A percentile compares a stretch with the other conserved stretches of the same genome.
Evolutionary conservation across 1,284 basidiomycete species (phyloP).

Genomic region (Paramarasmius palmivorus): DNA sequence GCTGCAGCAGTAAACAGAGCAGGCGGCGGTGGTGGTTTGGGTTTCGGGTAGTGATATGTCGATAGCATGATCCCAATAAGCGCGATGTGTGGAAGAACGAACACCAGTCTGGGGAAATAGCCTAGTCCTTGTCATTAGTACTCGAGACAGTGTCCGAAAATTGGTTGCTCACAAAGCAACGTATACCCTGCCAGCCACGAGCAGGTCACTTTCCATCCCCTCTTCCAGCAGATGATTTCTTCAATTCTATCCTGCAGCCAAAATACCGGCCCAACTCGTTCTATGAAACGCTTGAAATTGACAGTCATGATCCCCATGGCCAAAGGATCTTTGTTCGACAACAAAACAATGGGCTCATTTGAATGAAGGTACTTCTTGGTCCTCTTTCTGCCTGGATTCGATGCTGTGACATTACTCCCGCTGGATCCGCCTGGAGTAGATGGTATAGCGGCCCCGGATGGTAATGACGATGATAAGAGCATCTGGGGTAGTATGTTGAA

Average conservation of each 20-base stretch:
- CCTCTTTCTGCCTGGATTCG: slow-evolving; percentile 22
- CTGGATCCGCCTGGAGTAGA: neutral
- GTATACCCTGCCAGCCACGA: slow-evolving; percentile 69
- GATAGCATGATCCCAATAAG: slow-evolving; percentile 58
- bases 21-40: slow-evolving; percentile 16
- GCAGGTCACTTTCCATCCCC: slow-evolving; percentile 63
- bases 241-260: slow-evolving; percentile 79
- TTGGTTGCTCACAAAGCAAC: slow-evolving; percentile 60
- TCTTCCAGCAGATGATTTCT: slow-evolving; percentile 73
- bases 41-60: slow-evolving; percentile 47
- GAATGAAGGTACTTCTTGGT: slow-evolving; percentile 14
- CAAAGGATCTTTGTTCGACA: slow-evolving; percentile 60
- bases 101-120: slow-evolving; percentile 62
- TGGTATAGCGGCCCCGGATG: slow-evolving; percentile 8
- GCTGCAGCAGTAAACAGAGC: slow-evolving; percentile 12
- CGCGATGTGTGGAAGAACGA: slow-evolving; percentile 62
- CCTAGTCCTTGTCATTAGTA: slow-evolving; percentile 37
- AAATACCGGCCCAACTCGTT: slow-evolving; percentile 66
- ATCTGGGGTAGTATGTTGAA: slow-evolving; percentile 15
- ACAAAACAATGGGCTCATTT: slow-evolving; percentile 25
- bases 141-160: neutral
- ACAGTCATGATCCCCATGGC: slow-evolving; percentile 70
- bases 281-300: slow-evolving; percentile 75
- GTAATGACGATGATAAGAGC: slow-evolving; percentile 18
- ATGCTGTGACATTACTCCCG: neutral